Percentiles rank a stretch among this genome's conserved stretches.
These are phyloP conservation scores for Phialocephala sp. DNA, from an alignment of 2,329 filamentous ascomycete genomes.

Conservation along the genomic window DNA sequence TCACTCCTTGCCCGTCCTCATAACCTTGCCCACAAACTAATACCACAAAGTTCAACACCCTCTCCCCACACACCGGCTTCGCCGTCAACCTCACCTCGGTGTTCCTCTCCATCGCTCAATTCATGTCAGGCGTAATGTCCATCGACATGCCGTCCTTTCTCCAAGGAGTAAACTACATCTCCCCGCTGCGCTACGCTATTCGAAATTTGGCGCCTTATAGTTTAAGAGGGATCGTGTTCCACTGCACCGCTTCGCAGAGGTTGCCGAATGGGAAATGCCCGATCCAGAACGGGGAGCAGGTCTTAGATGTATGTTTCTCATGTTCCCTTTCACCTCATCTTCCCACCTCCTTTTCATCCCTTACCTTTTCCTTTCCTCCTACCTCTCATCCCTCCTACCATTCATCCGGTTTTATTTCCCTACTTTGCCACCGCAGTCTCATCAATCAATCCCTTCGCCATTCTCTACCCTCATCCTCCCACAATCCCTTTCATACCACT, in stretches of 20 bases:
- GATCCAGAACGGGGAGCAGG: constrained; percentile 69
- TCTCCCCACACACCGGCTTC: constrained; percentile 77
- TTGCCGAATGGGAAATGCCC: constrained; percentile 66
- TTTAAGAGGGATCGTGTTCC: constrained; percentile 64
- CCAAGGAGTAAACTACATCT: constrained; percentile 72
- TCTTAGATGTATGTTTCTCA: constrained; percentile 49
- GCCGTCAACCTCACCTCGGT: constrained; percentile 75
- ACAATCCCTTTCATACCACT: no score
- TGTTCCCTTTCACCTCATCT: background rate
- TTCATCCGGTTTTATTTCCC: background rate
- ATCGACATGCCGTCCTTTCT: constrained; percentile 72
- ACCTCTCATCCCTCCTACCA: background rate
- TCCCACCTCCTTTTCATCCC: background rate
- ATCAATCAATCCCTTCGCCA: no score
- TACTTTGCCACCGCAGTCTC: no score
- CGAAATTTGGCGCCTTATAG: constrained; percentile 71
- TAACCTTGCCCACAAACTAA: background rate
- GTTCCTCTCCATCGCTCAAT: constrained; percentile 71
- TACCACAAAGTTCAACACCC: constrained; percentile 66
- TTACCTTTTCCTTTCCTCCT: background rate
- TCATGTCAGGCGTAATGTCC: constrained; percentile 74
- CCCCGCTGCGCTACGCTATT: constrained; percentile 72
- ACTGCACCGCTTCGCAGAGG: constrained; percentile 65
- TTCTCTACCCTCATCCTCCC: no score
- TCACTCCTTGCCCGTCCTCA: no score